Evolutionary conservation across 2,329 filamentous ascomycete genomes (phyloP), one percentile per base, ranked within the genome.

Genomic region (Mycogone perniciosa): DNA sequence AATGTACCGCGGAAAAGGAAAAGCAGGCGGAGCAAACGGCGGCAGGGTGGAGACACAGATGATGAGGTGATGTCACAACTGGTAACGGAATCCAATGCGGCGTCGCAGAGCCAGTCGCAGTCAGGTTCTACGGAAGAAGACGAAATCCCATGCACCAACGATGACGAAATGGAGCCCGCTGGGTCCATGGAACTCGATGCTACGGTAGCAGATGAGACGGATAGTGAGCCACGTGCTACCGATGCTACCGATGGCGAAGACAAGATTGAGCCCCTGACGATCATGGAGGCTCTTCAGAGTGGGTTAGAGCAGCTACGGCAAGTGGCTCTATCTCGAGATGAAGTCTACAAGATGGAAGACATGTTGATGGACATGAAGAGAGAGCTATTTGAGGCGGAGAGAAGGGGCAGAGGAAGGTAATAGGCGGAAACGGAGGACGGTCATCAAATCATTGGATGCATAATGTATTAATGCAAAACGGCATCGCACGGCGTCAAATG

Each of bases 331-430:
- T 81, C 81, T 11, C 76, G 80, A 8, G 74, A 79, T 8, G 82
- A 88, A 54, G 80, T 89, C 48, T 77, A 83, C 53, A 76, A 85
- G 63, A 76, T 93, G 57, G 88, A 93, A 62, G 85, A 91, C 62
- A 71, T 89, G 59, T 75, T 93, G 63, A 88, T 91, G 72, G 86
- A 92, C 64, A 81, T 92, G 57, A 85, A 87, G 65, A 76, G 80
- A 56, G 82, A 86, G 64, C 76, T 91, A 46, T 87, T 86, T 64
- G 81, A 84, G 50, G 88, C 88, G 11, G 83, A 83, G 60, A 73
- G 73, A 60, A 76, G 86, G 54, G 76, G 79, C 35, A 67, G 76
- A 53, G 56, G 49, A 8, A 39, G 31, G 31, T 52, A 43, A 31
- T 27, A 49, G 48, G 39, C 33, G 38, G 31, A 26, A 41, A 20